Evolutionary conservation across 2,329 filamentous ascomycete genomes (phyloP).

Genomic region (Colletotrichum melonis): DNA sequence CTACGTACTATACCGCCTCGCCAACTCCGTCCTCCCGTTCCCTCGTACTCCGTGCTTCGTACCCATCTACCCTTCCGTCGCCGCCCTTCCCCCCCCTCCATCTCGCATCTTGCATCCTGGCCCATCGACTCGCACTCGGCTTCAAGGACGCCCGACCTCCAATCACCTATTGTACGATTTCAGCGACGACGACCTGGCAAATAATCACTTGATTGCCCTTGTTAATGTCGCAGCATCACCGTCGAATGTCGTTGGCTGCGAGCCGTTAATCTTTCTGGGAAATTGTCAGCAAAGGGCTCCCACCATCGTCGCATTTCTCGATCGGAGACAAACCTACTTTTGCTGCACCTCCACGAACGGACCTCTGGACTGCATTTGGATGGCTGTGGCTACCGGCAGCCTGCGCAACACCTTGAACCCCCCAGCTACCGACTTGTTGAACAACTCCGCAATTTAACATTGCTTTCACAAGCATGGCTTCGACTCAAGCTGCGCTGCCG

Average conservation of each 20-base stretch:
- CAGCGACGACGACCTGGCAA: conserved; percentile 11
- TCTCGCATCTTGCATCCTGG: conserved; percentile 1
- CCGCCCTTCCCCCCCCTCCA: conserved; percentile 11
- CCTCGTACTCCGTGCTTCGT: conserved; percentile 3
- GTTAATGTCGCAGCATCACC: conserved; percentile 26
- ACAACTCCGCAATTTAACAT: conserved; percentile 31
- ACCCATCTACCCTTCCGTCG: not conserved
- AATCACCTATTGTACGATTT: conserved; percentile 7
- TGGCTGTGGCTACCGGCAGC: conserved; percentile 30
- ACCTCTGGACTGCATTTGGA: conserved; percentile 28
- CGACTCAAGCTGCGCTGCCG: conserved; percentile 53
- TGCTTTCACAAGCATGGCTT: conserved; percentile 47
- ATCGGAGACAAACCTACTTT: conserved; percentile 20
- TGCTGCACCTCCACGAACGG: conserved; percentile 33
- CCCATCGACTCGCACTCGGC: not conserved
- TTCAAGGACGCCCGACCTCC: conserved; percentile 4
- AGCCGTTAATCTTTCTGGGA: conserved; percentile 16
- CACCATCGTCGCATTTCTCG: conserved; percentile 22
- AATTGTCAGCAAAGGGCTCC: conserved; percentile 9
- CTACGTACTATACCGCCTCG: not conserved
- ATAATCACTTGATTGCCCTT: conserved; percentile 12
- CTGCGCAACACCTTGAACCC: conserved; percentile 26
- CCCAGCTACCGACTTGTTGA: conserved; percentile 14
- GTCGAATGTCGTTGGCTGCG: conserved; percentile 14
- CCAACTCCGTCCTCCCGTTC: conserved; percentile 9